Evolutionary conservation across 495 filamentous ascomycete species (phyloP), one percentile per base, ranked within the genome.

Genomic region (Aspergillus heteromorphus): DNA sequence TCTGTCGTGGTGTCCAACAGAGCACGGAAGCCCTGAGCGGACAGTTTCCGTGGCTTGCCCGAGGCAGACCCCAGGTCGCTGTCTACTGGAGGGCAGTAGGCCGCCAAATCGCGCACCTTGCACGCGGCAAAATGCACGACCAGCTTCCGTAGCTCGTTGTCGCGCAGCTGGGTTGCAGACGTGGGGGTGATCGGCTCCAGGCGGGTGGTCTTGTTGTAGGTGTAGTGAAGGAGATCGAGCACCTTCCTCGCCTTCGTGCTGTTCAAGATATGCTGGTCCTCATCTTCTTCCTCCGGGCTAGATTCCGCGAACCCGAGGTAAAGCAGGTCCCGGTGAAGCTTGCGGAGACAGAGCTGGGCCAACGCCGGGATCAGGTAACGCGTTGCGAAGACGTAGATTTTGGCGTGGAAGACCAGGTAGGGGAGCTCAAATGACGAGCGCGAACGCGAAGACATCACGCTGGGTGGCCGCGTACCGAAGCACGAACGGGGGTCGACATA

Each of bases 301-400:
- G 54, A 40, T 11, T 65, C 65, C 13, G 60, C 55, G 23, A 75
- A 65, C 1, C 58, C 56, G 9, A 74, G 54, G 27, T 68, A 52
- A 17, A 73, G 42, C 7, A 75, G 68, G 40, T 73, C 68, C 7
- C 55, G 45, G 48, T 77, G 74, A 14, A 77, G 59, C 49, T 75
- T 75, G 25, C 66, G 65, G 16, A 77, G 71, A 53, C 71, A 75
- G 18, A 77, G 61, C 49, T 75, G 73, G 2, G 73, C 73, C 19
- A 77, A 66, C 2, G 68, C 70, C 19, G 71, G 70, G 38, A 77
- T 75, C 27, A 75, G 62, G 59, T 73, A 77, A 23, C 69, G 67
- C 1, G 70, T 74, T 29, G 73, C 74, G 43, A 77, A 77, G 56
- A 77, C 72, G 57, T 77, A 77, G 31, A 77, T 48, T 57, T 77